Evolutionary conservation across 2,329 filamentous ascomycete genomes (phyloP), one percentile per base, ranked within the genome.

Genomic region (Paraphaeosphaeria minitans): DNA sequence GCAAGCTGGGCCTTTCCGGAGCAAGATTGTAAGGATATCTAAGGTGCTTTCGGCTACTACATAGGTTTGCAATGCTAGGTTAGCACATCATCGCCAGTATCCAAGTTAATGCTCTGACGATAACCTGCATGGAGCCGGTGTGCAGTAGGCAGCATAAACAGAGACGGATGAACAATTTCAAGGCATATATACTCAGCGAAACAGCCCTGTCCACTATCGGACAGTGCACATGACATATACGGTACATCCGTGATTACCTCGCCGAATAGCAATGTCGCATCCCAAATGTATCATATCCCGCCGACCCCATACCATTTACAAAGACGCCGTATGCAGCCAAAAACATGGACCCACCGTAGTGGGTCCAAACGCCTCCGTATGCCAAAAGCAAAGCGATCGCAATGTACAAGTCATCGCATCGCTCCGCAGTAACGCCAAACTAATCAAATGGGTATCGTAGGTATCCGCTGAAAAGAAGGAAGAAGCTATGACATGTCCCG

Each of bases 361-460:
- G n/a, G 24, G 47, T 10, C 47, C 49, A n/a, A 52, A 52, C 21
- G 35, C 49, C 35, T 22, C 13, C 14, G 21, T 42, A 42, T 41
- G 33, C 49, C 35, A 14, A 9, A 35, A 10, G 33, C 19, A 35
- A 39, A 27, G 22, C 33, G 13, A 41, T 7, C 19, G 49, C 35
- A 42, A n/a, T 37, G 22, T 42, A 22, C 33, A 29, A 41, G 19
- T 10, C 14, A 42, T 52, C 46, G 29, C 29, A 31, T 31, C 29
- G 47, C 47, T 52, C 27, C 35, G 49, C 35, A 52, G 19, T 29
- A 27, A 52, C 49, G 49, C 49, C 33, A 29, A 42, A 52, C n/a
- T 4, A 35, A 29, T 27, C 49, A 42, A 52, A 52, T 42, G 49
- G 49, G 49, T 52, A 52, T 52, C 49, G 22, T 52, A 52, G 35